These are phyloP conservation scores for maize (Zea mays) DNA, from an alignment of 176 grass and related monocot species.

Conservation along the genomic window Zm-B73-REFERENCE-NAM-5.0 NC_050097.1:10437001-10437500, in stretches of 20 bases:
- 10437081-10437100: too few species aligned
- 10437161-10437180: too few species aligned
- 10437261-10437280: neutral
- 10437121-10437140: too few species aligned
- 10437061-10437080: too few species aligned
- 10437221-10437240: neutral
- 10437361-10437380: neutral
- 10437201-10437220: too few species aligned
- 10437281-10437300: neutral
- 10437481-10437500: neutral
- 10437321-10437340: neutral
- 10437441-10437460: neutral
- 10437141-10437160: too few species aligned
- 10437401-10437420: slow-evolving; percentile 28
- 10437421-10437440: neutral
- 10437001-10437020: too few species aligned
- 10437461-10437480: slow-evolving; percentile 35
- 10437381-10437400: slow-evolving; percentile 4
- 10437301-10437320: neutral
- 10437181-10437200: too few species aligned
- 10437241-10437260: neutral
- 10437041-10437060: too few species aligned
- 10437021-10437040: too few species aligned
- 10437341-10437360: neutral
- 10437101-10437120: too few species aligned